These are phyloP conservation scores for Fusarium fujikuroi DNA, from an alignment of 2,329 filamentous ascomycete species.

Conservation along the genomic window DNA sequence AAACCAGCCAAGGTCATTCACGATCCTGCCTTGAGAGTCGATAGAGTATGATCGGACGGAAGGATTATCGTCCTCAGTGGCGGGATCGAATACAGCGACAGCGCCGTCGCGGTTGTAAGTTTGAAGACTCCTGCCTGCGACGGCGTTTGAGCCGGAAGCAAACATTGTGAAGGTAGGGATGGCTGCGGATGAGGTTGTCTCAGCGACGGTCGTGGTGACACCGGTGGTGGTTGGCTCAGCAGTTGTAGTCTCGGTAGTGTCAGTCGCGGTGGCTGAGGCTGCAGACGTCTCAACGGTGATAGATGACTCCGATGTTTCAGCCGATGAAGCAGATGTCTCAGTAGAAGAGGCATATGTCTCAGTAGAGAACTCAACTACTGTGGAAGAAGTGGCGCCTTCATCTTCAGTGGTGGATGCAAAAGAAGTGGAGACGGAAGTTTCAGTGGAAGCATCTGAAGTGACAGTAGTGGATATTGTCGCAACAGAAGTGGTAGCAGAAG, in stretches of 20 bases:
- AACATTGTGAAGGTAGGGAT: not conserved
- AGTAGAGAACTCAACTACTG: not conserved
- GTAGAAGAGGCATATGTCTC: rapidly evolving
- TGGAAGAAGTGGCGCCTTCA: not conserved
- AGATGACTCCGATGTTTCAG: no score
- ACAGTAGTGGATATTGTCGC: not conserved
- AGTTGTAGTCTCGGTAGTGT: not conserved
- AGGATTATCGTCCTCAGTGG: not conserved
- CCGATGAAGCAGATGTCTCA: no score
- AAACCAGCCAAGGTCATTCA: not conserved
- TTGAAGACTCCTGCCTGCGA: not conserved
- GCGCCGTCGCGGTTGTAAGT: not conserved
- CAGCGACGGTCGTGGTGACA: not conserved
- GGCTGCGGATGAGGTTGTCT: not conserved
- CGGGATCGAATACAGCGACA: not conserved
- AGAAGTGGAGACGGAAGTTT: not conserved
- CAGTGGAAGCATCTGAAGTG: not conserved
- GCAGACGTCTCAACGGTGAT: not conserved
- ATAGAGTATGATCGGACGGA: not conserved
- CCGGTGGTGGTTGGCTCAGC: not conserved
- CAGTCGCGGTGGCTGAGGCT: no score
- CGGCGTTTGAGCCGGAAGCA: not conserved
- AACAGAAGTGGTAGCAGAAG: not conserved
- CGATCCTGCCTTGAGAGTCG: not conserved
- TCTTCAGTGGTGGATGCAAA: not conserved